Evolutionary conservation across 129 eudicot species (phyloP).

Genomic region (Erigeron canadensis): DNA sequence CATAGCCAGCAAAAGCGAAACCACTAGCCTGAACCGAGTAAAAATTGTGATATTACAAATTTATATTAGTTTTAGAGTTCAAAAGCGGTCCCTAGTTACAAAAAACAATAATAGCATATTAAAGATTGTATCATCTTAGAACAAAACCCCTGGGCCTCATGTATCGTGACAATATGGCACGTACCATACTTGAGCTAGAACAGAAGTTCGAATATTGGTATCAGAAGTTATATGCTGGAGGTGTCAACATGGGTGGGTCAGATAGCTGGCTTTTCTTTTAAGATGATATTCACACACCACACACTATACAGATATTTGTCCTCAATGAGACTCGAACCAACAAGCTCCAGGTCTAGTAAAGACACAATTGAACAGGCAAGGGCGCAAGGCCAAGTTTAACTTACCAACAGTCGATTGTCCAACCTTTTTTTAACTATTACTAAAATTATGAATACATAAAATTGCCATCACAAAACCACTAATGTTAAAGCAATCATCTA

Average conservation of each 20-base stretch:
- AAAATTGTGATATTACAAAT: background rate
- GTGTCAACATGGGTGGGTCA: background rate
- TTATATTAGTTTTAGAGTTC: background rate
- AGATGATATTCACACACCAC: too few species aligned
- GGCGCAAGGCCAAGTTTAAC: too few species aligned
- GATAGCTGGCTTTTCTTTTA: too few species aligned
- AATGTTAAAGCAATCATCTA: background rate
- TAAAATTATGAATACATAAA: background rate
- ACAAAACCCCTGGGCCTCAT: background rate
- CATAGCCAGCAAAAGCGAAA: constrained; percentile 94
- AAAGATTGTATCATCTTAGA: background rate
- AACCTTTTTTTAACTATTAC: background rate
- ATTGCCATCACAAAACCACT: background rate
- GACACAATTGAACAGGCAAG: too few species aligned
- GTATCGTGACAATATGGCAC: background rate
- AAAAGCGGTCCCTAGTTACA: background rate
- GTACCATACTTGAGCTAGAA: background rate
- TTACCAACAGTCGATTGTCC: background rate
- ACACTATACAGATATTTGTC: too few species aligned
- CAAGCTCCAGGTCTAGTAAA: too few species aligned
- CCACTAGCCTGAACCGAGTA: constrained; percentile 68
- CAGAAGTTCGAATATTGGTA: background rate
- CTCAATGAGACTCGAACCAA: too few species aligned
- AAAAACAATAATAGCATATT: background rate
- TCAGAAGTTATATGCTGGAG: too few species aligned